Evolutionary conservation across 2,329 filamentous ascomycete species (phyloP).

Genomic region (Epichloe hybrida): DNA sequence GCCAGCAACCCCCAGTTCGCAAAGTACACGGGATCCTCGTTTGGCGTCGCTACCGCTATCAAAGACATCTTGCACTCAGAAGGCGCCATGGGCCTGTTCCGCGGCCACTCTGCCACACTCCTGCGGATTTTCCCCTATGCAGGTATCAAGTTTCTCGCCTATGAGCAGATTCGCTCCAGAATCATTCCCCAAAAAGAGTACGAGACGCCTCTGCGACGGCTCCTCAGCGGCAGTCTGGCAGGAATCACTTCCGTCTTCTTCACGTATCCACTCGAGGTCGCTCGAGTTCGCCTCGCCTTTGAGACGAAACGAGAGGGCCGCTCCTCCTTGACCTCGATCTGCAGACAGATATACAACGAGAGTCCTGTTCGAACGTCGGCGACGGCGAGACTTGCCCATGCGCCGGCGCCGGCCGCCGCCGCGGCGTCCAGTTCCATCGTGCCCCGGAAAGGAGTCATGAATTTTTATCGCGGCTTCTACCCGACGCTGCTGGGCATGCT

Average conservation of each 20-base stretch:
- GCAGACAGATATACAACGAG: slow-evolving; percentile 77
- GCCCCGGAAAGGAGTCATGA: slow-evolving; percentile 58
- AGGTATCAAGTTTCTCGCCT: slow-evolving; percentile 93
- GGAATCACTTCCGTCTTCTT: slow-evolving; percentile 89
- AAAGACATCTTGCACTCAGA: slow-evolving; percentile 67
- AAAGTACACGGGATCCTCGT: slow-evolving; percentile 85
- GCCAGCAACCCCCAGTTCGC: slow-evolving; percentile 85
- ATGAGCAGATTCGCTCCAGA: slow-evolving; percentile 80
- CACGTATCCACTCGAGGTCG: slow-evolving; percentile 89
- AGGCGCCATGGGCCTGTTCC: slow-evolving; percentile 66
- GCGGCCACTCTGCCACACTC: slow-evolving; percentile 87
- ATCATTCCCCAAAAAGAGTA: slow-evolving; percentile 59
- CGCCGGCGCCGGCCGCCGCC: slow-evolving; percentile 13
- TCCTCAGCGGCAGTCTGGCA: slow-evolving; percentile 59
- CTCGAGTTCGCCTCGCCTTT: slow-evolving; percentile 84
- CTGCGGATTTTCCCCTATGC: slow-evolving; percentile 91
- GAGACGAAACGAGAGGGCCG: slow-evolving; percentile 69
- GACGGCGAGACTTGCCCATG: slow-evolving; percentile 1
- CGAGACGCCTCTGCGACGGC: slow-evolving; percentile 68
- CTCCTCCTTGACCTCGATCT: slow-evolving; percentile 62
- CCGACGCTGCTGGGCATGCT: slow-evolving; percentile 90
- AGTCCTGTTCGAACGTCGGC: slow-evolving; percentile 30
- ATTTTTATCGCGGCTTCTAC: slow-evolving; percentile 91
- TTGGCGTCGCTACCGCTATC: slow-evolving; percentile 70
- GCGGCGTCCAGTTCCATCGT: slow-evolving; percentile 28